Evolutionary conservation across 208 protist species (phyloP), one percentile per base, ranked within the genome.

Genomic region (Vickermania spadyakhi): DNA sequence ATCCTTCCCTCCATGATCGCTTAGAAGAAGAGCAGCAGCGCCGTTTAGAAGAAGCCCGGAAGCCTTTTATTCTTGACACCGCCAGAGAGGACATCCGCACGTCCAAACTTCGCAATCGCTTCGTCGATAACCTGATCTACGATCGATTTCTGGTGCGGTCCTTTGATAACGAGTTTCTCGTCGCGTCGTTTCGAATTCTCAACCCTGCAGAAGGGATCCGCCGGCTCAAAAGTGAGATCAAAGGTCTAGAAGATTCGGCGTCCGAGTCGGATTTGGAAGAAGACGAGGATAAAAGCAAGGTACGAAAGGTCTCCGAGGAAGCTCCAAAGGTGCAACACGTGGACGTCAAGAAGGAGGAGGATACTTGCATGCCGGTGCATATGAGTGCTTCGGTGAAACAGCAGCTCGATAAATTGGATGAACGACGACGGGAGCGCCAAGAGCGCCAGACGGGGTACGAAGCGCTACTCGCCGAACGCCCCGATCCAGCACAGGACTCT

Each of bases 121-220:
- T 97, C 63, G 60, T 97, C 22, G 85, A 96, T 45, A 79, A 85
- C 55, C 70, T 98, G 13, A 67, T 93, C 21, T 94, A 87, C 49
- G 96, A 98, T 64, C 80, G 86, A 1, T 95, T 98, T 62, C 66
- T 83, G 18, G 71, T 99, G 0, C 58, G 67, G 13, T 77, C 88
- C 13, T 94, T 98, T 53, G 73, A 76, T 4, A 55, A 51, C 1
- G 69, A 78, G 25, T 86, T 85, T 41, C 52, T 45, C 28, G 96
- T 98, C 22, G 64, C 83, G 0, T 96, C 94, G 0, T 97, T 98
- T 63, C 79, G 96, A 18, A 93, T 92, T 13, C 65, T 62, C 11
- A 62, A 98, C 60, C 79, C 87, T 13, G 41, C 28, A 25, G 64
- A 45, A 28, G 71, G 74, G 5, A 72, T 89, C n/a, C 60, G 56